Evolutionary conservation across 1,139 yeast species (phyloP).

Genomic region (Saccharomyces hybrid): DNA sequence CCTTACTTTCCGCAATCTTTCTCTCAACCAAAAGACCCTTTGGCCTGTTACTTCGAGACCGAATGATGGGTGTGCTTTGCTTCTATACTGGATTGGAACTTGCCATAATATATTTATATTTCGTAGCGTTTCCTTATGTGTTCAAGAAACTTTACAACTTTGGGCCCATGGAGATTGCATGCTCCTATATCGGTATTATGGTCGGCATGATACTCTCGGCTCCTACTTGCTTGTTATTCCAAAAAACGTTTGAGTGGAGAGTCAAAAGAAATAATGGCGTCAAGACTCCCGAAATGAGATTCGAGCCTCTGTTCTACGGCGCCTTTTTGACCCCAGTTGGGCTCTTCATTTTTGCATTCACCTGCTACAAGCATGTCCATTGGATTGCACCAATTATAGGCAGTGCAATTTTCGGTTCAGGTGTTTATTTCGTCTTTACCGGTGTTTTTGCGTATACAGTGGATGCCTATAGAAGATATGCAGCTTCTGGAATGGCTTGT

Average conservation of each 20-base stretch:
- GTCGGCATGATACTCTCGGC: constrained; percentile 40
- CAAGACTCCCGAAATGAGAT: constrained; percentile 52
- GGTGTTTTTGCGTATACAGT: constrained; percentile 53
- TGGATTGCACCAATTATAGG: constrained; percentile 73
- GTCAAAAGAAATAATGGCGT: constrained; percentile 34
- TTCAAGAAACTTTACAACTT: constrained; percentile 43
- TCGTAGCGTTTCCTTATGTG: constrained; percentile 55
- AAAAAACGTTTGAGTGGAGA: constrained; percentile 28
- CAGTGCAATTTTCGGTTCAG: constrained; percentile 51
- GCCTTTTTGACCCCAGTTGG: constrained; percentile 50
- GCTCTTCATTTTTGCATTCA: constrained; percentile 73
- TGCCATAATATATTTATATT: constrained; percentile 54
- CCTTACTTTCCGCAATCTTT: constrained; percentile 34
- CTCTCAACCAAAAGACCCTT: constrained; percentile 46
- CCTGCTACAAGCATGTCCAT: constrained; percentile 47
- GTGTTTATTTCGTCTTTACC: constrained; percentile 49
- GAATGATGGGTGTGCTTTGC: constrained; percentile 55
- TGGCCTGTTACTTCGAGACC: constrained; percentile 45
- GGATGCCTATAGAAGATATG: constrained; percentile 51
- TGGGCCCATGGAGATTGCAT: constrained; percentile 44
- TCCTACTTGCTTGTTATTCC: constrained; percentile 30
- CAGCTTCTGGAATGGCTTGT: constrained; percentile 80
- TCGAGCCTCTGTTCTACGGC: constrained; percentile 45
- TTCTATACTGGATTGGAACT: constrained; percentile 54
- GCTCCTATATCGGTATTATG: constrained; percentile 47